Conservation (phyloP, 306 rosid genomes). For the cucumber (Cucumis sativus) region DNA sequence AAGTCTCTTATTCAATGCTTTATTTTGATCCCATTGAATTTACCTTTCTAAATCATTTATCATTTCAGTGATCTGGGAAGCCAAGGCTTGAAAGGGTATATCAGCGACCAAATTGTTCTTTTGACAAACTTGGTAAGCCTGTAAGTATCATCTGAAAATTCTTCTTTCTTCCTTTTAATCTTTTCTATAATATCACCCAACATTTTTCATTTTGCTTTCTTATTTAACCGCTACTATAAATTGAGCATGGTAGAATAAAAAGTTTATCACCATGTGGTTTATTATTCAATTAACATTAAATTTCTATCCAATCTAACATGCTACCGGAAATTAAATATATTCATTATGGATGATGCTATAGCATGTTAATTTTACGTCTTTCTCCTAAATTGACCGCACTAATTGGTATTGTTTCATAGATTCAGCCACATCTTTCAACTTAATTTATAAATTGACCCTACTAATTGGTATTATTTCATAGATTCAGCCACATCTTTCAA, state of each 20-base stretch:
- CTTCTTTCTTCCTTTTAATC: neutral
- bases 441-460: neutral
- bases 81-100: constrained; percentile 88
- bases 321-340: neutral
- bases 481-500: neutral
- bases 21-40: neutral
- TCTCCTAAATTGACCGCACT: neutral
- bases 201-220: neutral
- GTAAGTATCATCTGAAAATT: constrained; percentile 52
- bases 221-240: neutral
- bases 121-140: constrained; percentile 89
- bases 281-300: neutral
- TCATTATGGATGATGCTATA: neutral
- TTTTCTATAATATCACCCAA: neutral
- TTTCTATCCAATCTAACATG: neutral
- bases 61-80: constrained; percentile 78
- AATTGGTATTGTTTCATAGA: neutral
- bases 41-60: neutral
- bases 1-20: neutral
- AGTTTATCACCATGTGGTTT: neutral
- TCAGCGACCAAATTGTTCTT: constrained; percentile 64
- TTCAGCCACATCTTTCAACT: too few species aligned
- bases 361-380: neutral
- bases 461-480: neutral
- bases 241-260: neutral